phyloP scores from a whole-genome alignment of 805 yeast genomes.

The Wickerhamiella hasegawae region DNA sequence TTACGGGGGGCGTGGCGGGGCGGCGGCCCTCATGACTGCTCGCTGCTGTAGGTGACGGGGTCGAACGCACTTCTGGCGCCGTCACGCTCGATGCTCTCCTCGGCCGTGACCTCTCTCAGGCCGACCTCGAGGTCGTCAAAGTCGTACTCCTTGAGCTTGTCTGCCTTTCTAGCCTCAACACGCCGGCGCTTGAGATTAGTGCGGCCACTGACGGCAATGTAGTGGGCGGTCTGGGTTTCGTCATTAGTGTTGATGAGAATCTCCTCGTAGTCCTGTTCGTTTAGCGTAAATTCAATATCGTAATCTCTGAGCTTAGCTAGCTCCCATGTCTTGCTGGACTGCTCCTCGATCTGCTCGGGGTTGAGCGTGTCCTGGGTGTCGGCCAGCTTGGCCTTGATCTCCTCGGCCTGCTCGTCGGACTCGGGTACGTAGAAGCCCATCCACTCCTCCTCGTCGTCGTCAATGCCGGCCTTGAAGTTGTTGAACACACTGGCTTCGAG shows the following conservation, averaged over 20 bases:
- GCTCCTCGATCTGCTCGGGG: conserved; percentile 7
- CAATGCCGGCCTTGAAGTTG: conserved; percentile 51
- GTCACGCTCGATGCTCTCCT: conserved; percentile 55
- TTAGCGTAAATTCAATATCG: conserved; percentile 45
- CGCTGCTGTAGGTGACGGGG: conserved; percentile 45
- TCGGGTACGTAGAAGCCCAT: conserved; percentile 49
- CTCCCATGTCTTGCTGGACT: conserved; percentile 26
- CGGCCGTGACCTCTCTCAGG: conserved; percentile 57
- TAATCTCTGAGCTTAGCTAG: conserved; percentile 62
- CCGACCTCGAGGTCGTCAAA: conserved; percentile 45
- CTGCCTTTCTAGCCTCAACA: conserved; percentile 36
- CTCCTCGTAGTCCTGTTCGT: conserved; percentile 39
- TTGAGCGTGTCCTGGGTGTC: conserved; percentile 26
- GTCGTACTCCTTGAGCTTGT: conserved; percentile 39
- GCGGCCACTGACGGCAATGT: conserved; percentile 62
- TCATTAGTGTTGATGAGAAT: conserved; percentile 45
- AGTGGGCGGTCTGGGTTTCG: conserved; percentile 44
- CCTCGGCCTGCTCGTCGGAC: conserved; percentile 25
- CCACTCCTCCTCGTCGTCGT: conserved; percentile 62
- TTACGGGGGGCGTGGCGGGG: no score
- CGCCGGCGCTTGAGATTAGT: conserved; percentile 76
- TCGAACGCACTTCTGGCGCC: conserved; percentile 51
- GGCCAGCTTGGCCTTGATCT: conserved; percentile 28
- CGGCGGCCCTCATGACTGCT: no score
- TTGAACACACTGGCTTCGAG: conserved; percentile 41